A percentile compares a stretch with the other conserved stretches of the same genome.
These are phyloP conservation scores for Ramularia endophylla DNA, from an alignment of 2,329 filamentous ascomycete genomes.

Conservation along the genomic window DNA sequence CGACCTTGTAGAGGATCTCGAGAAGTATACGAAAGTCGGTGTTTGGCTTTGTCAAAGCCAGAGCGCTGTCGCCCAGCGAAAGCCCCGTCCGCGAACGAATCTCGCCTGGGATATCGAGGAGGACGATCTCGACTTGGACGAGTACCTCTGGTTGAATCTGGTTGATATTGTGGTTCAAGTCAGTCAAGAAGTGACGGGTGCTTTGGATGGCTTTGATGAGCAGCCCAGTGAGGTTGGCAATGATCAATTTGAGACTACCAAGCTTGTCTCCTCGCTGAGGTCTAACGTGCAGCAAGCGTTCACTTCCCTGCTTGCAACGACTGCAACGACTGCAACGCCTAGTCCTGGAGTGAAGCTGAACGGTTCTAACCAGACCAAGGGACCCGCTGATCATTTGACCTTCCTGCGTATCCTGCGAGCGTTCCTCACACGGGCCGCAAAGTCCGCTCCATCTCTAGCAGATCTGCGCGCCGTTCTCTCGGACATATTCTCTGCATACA, in stretches of 20 bases:
- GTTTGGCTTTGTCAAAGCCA: conserved; percentile 94
- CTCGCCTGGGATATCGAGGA: conserved; percentile 44
- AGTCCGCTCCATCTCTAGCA: conserved; percentile 75
- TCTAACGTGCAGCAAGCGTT: conserved; percentile 85
- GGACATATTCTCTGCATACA: conserved; percentile 91
- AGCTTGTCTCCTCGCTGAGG: conserved; percentile 63
- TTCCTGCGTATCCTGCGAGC: conserved; percentile 86
- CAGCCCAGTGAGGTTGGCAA: conserved; percentile 21
- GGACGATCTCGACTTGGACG: conserved; percentile 54
- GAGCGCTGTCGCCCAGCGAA: conserved; percentile 50
- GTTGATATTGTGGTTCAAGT: conserved; percentile 56
- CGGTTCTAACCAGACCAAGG: conserved; percentile 7
- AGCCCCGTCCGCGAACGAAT: conserved; percentile 31
- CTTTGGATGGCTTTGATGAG: conserved; percentile 24
- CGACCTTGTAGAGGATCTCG: conserved; percentile 68
- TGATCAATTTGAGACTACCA: conserved; percentile 48
- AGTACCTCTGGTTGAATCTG: conserved; percentile 60
- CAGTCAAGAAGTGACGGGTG: conserved; percentile 36
- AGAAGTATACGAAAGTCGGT: conserved; percentile 87
- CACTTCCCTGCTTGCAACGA: conserved; percentile 74
- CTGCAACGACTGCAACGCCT: conserved; percentile 51
- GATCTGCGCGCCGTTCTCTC: conserved; percentile 79
- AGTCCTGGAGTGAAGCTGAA: conserved; percentile 23
- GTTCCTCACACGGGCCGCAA: conserved; percentile 77
- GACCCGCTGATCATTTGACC: conserved; percentile 49